Base-by-base conservation (phyloP, 129 eudicot species). In the Dittrichia graveolens region DNA sequence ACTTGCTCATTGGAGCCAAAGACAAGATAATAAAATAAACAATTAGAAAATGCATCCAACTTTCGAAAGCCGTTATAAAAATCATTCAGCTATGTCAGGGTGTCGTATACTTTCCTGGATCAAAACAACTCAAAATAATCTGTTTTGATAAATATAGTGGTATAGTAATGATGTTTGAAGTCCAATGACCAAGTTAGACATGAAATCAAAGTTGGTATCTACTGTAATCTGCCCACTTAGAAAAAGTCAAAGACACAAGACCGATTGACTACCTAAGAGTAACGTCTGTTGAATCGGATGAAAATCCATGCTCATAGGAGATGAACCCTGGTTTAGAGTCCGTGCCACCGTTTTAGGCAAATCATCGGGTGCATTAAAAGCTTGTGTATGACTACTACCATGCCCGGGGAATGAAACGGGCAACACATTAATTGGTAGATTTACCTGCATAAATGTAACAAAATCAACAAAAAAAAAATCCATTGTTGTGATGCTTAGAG, bases 221-320 rank as follows among this genome's bases (percentile, higher is more conserved):
- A 12, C 4, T 2, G 19, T 35, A 14, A 60, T 55, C 35, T 35
- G 44, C 5, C 9, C 45, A 6, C 60, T 72, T 49, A 40, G 15
- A 14, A 41, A 75, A 16, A n/a, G 11, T 57, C 43, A 44, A 75
- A 66, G 46, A 11, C 50, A 75, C 50, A 14, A 34, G 14, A 46
- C 46, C 1, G 7, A 6, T 61, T 35, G 40, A 10, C 5, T 53
- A 92, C 98, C 96, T 66, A 92, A 78, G 63, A 92, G 96, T 63
- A 89, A 69, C 7, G 96, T 89, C 58, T 86, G 95, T 54, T 92
- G 94, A 40, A 67, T 65, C 19, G 98, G 98, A 80, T 92, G 98
- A 71, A 86, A 92, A 81, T 92, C 98, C 96, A 92, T 89, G 89
- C 94, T 92, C 96, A 82, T 92, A 60, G 93, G 91, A 81, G 96